Conservation (phyloP, 2,329 filamentous ascomycete genomes). For the Aspergillus sp. region DNA sequence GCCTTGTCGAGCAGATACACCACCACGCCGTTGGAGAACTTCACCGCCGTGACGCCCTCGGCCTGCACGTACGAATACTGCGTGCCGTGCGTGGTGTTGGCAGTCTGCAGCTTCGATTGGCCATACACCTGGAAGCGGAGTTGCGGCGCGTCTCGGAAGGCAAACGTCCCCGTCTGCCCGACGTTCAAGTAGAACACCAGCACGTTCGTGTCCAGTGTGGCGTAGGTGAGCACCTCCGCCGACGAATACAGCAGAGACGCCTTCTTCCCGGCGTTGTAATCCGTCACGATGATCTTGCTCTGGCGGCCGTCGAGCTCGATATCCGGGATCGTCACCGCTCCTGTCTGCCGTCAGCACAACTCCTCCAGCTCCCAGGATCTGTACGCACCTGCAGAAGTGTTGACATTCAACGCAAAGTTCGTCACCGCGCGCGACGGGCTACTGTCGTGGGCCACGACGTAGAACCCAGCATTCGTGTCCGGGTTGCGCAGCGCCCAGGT, state of each 20-base stretch:
- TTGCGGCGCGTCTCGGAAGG: constrained; percentile 40
- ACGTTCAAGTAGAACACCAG: constrained; percentile 51
- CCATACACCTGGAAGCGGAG: constrained; percentile 45
- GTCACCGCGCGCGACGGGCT: constrained; percentile 47
- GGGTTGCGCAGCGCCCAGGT: constrained; percentile 56
- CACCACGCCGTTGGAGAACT: constrained; percentile 51
- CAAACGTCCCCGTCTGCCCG: constrained; percentile 52
- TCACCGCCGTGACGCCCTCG: constrained; percentile 46
- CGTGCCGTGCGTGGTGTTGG: constrained; percentile 26
- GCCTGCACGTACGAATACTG: constrained; percentile 50
- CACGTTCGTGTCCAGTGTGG: constrained; percentile 40
- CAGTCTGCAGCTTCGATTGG: constrained; percentile 33
- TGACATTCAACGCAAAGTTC: constrained; percentile 48
- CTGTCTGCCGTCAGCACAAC: too few species aligned
- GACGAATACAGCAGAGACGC: constrained; percentile 52
- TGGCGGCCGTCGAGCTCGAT: constrained; percentile 53
- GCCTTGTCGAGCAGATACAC: constrained; percentile 54
- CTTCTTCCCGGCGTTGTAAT: constrained; percentile 48
- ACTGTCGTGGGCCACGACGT: constrained; percentile 48
- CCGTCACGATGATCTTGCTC: constrained; percentile 55
- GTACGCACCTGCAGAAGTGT: constrained; percentile 50
- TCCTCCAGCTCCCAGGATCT: too few species aligned
- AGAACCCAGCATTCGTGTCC: constrained; percentile 51
- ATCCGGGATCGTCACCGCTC: constrained; percentile 34
- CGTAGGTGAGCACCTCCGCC: constrained; percentile 51